phyloP scores from a whole-genome alignment of 257 asterid species.

The Mentha longifolia region DNA sequence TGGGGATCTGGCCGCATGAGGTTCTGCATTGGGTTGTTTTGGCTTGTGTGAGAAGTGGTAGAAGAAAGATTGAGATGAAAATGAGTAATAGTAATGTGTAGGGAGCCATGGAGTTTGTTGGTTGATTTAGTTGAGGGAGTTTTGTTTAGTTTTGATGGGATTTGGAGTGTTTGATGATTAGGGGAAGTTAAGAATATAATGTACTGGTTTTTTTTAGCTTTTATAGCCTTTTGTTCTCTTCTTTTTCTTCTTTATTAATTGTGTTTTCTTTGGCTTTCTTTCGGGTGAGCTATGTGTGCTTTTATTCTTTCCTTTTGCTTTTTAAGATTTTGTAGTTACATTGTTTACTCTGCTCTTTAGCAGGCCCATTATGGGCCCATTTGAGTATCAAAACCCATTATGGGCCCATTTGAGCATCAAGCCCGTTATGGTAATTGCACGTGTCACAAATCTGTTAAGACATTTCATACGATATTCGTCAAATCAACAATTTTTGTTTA shows the following conservation, averaged over 20 bases:
- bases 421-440: no score
- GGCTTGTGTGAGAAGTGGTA: slow-evolving; percentile 35
- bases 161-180: slow-evolving; percentile 21
- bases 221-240: slow-evolving; percentile 45
- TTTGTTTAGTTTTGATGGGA: slow-evolving; percentile 28
- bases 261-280: slow-evolving; percentile 39
- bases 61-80: slow-evolving; percentile 1
- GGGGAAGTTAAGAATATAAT: slow-evolving; percentile 20
- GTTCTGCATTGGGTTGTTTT: slow-evolving; percentile 63
- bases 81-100: slow-evolving; percentile 9
- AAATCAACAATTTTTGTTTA: no score
- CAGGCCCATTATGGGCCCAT: no score
- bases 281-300: neutral
- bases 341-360: no score
- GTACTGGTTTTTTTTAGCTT: slow-evolving; percentile 21
- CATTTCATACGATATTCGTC: no score
- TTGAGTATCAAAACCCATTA: no score
- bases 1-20: slow-evolving; percentile 73
- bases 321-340: no score
- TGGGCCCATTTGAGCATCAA: no score
- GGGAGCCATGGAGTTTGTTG: slow-evolving; percentile 38
- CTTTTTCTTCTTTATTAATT: slow-evolving; percentile 22
- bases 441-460: no score
- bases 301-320: no score
- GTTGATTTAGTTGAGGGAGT: slow-evolving; percentile 17